These are phyloP conservation scores for Porcisia hertigi DNA, from an alignment of 208 protist species.

Conservation along the genomic window DNA sequence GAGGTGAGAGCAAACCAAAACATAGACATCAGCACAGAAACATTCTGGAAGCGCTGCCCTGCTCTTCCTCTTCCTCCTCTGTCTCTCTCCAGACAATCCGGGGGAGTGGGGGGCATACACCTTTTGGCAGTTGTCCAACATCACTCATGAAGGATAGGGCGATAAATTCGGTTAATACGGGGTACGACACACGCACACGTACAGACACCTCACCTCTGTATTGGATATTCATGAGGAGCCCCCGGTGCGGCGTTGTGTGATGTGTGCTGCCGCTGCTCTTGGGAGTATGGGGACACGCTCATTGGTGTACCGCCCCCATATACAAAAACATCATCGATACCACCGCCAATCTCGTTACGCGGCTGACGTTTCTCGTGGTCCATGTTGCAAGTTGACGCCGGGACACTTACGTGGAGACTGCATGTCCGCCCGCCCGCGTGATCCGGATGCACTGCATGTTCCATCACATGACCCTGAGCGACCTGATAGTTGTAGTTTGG, in stretches of 20 bases:
- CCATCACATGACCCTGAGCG: not conserved
- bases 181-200: not conserved
- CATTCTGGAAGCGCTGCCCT: not conserved
- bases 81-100: no score
- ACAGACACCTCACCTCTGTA: not conserved
- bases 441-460: not conserved
- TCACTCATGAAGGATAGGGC: not conserved
- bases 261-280: not conserved
- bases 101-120: no score
- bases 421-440: not conserved
- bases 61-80: no score
- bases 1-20: not conserved
- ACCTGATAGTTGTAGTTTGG: not conserved
- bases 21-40: not conserved
- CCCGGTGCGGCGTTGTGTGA: not conserved
- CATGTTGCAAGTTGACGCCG: not conserved
- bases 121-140: not conserved
- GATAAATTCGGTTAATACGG: not conserved
- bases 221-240: not conserved
- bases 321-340: not conserved
- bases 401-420: not conserved
- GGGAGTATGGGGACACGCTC: not conserved
- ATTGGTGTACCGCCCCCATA: not conserved
- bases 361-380: not conserved
- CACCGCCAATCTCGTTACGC: not conserved